Conservation (phyloP, 2,329 filamentous ascomycete species). For the Nakataea oryzae region DNA sequence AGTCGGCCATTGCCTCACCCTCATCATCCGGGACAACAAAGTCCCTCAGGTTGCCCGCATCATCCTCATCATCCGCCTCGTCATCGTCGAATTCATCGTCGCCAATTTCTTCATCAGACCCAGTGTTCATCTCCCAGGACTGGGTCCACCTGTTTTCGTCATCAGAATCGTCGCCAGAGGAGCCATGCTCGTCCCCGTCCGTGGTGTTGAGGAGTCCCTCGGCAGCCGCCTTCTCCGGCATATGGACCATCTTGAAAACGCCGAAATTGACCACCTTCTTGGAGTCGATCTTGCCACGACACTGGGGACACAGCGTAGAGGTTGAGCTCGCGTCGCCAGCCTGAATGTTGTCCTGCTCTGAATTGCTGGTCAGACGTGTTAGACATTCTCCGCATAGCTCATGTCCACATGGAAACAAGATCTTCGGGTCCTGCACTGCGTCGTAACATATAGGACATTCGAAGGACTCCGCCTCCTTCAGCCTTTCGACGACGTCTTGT, state of each 20-base stretch:
- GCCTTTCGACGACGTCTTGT: constrained; percentile 51
- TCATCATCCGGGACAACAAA: constrained; percentile 40
- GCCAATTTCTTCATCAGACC: constrained; percentile 13
- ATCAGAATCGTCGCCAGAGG: constrained; percentile 5
- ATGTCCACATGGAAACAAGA: constrained; percentile 78
- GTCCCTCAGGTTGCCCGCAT: constrained; percentile 31
- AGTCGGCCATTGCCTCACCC: neutral
- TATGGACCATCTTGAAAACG: constrained; percentile 64
- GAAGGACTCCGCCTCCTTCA: constrained; percentile 50
- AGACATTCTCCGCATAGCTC: constrained; percentile 71
- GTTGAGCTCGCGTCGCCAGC: constrained; percentile 47
- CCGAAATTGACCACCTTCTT: constrained; percentile 63
- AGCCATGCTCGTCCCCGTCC: constrained; percentile 8
- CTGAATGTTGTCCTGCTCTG: constrained; percentile 40
- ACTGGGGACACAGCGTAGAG: constrained; percentile 61
- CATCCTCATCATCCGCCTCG: constrained; percentile 11
- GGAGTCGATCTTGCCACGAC: constrained; percentile 56
- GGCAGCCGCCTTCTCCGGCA: constrained; percentile 35
- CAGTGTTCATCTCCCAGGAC: constrained; percentile 8
- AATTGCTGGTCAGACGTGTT: constrained; percentile 52
- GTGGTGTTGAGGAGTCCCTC: constrained; percentile 21
- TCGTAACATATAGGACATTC: constrained; percentile 82
- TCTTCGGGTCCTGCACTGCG: constrained; percentile 59
- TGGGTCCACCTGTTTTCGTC: constrained; percentile 4
- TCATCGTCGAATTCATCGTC: constrained; percentile 16